These are phyloP conservation scores for Erigeron canadensis DNA, from an alignment of 129 eudicot species.

Conservation along the genomic window DNA sequence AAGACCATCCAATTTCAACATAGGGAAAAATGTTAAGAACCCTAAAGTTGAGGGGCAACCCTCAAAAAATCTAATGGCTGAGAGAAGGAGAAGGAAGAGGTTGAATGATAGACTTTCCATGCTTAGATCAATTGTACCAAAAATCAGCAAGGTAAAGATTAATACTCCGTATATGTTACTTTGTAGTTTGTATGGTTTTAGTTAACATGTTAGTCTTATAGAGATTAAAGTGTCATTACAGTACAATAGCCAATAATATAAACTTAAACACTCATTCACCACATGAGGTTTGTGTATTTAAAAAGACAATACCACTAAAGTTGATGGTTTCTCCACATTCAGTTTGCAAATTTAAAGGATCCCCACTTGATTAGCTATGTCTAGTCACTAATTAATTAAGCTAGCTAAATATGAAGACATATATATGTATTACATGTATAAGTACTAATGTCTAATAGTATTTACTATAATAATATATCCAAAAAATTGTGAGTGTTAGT, in stretches of 20 bases:
- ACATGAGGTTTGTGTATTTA: too few species aligned
- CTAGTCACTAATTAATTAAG: too few species aligned
- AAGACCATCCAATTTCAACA: conserved; percentile 16
- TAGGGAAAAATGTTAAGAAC: conserved; percentile 33
- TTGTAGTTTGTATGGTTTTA: not conserved
- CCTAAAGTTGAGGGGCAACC: conserved; percentile 57
- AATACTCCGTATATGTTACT: conserved; percentile 16
- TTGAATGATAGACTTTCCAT: conserved; percentile 74
- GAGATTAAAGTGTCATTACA: not conserved
- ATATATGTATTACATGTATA: too few species aligned
- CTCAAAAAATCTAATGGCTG: conserved; percentile 80
- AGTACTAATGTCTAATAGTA: not conserved
- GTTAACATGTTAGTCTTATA: not conserved
- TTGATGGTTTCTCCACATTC: too few species aligned
- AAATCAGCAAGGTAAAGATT: conserved; percentile 80
- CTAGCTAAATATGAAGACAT: too few species aligned
- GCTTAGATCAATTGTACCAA: conserved; percentile 86
- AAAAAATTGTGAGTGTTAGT: too few species aligned
- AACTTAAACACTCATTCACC: too few species aligned
- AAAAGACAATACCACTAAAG: too few species aligned
- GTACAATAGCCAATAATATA: too few species aligned
- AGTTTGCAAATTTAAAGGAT: too few species aligned
- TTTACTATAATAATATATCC: not conserved
- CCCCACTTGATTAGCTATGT: too few species aligned
- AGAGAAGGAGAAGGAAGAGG: conserved; percentile 68